Evolutionary conservation across 2,329 filamentous ascomycete species (phyloP).

Genomic region (Escovopsis weberi): DNA sequence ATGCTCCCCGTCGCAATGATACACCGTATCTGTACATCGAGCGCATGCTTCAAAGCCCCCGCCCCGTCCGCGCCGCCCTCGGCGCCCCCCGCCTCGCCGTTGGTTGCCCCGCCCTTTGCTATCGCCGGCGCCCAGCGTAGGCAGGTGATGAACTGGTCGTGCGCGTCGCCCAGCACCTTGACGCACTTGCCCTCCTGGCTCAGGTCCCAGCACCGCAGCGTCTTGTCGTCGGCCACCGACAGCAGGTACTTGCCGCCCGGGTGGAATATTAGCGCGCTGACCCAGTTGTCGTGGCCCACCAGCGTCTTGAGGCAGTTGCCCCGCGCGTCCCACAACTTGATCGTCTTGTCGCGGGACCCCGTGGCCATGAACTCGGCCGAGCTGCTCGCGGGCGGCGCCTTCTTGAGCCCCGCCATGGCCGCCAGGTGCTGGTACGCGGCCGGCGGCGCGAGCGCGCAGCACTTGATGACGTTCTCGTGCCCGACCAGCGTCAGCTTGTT

Average conservation of each 20-base stretch:
- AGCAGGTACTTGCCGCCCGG: conserved; percentile 84
- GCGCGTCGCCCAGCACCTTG: conserved; percentile 60
- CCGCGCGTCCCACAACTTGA: conserved; percentile 74
- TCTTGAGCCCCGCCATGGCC: conserved; percentile 66
- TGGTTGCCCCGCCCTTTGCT: conserved; percentile 4
- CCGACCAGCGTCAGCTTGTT: conserved; percentile 67
- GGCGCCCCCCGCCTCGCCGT: conserved; percentile 16
- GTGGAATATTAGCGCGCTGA: conserved; percentile 73
- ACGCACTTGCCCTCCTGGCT: conserved; percentile 81
- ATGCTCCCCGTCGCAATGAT: conserved; percentile 81
- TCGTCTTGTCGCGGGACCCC: conserved; percentile 77
- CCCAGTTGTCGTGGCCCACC: conserved; percentile 86
- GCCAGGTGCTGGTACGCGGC: conserved; percentile 63
- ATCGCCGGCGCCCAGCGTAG: conserved; percentile 67
- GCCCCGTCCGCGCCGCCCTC: conserved; percentile 34
- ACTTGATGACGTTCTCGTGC: conserved; percentile 80
- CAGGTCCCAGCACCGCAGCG: conserved; percentile 85
- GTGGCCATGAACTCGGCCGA: conserved; percentile 82
- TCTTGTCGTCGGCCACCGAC: conserved; percentile 79
- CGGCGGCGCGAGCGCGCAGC: conserved; percentile 72
- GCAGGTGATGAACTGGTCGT: conserved; percentile 74
- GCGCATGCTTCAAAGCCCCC: conserved; percentile 12
- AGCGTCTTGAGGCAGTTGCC: conserved; percentile 77
- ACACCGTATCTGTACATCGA: conserved; percentile 57
- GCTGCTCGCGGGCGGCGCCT: conserved; percentile 57